Conservation (phyloP, 1,284 basidiomycete genomes). For the Ustilago lituana region DNA sequence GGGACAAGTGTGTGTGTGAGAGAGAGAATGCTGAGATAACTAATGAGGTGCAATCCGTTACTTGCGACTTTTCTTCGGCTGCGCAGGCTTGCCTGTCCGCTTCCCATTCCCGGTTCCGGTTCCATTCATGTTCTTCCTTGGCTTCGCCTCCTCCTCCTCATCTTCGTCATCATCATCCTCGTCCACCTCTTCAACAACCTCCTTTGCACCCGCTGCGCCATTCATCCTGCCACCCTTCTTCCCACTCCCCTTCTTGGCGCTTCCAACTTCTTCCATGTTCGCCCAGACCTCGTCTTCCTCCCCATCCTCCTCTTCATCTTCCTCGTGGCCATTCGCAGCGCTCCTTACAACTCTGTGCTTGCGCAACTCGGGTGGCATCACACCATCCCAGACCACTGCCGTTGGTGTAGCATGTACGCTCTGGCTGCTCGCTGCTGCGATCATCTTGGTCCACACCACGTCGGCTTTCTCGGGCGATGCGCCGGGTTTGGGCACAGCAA, state of each 20-base stretch:
- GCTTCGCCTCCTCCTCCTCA: constrained; percentile 13
- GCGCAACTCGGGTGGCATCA: constrained; percentile 8
- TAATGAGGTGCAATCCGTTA: too few species aligned
- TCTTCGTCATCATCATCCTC: constrained; percentile 19
- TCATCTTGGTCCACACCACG: constrained; percentile 26
- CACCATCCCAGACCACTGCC: constrained; percentile 47
- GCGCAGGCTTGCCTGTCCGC: constrained; percentile 8
- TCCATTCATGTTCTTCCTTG: not conserved
- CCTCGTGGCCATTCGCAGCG: constrained; percentile 23
- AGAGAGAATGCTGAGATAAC: too few species aligned
- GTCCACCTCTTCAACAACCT: constrained; percentile 3
- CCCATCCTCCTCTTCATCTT: constrained; percentile 30
- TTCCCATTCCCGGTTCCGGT: constrained; percentile 9
- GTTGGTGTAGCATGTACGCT: constrained; percentile 25
- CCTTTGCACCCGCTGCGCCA: not conserved
- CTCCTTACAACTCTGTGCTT: not conserved
- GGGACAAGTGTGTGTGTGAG: too few species aligned
- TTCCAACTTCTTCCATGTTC: constrained; percentile 36
- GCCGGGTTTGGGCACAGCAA: constrained; percentile 24
- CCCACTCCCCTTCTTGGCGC: not conserved
- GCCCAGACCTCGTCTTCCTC: constrained; percentile 48
- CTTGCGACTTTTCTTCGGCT: constrained; percentile 33
- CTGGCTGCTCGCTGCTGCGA: constrained; percentile 8
- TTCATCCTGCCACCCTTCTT: not conserved
- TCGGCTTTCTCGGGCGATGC: constrained; percentile 27